Conservation (phyloP, 108 stramenopile genomes). For the Fragilaria crotonensis region DNA sequence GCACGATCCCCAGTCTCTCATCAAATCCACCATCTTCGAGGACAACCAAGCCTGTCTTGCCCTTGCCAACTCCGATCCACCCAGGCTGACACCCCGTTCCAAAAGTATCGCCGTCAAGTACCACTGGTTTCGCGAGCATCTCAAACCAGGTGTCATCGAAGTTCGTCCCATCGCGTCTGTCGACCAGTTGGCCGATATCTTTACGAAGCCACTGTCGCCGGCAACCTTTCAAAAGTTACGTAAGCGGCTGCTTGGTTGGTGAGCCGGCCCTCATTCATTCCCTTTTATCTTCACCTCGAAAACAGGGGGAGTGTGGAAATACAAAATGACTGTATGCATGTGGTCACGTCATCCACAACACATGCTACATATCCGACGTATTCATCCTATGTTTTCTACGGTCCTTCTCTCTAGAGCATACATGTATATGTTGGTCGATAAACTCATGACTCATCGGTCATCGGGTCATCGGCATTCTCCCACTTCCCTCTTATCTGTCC, state of each 20-base stretch:
- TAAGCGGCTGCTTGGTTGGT: slow-evolving; percentile 28
- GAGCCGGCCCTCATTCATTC: too few relatives aligned
- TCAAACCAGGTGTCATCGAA: not conserved
- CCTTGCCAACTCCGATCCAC: slow-evolving; percentile 9
- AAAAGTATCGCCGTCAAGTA: slow-evolving; percentile 31
- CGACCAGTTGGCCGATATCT: slow-evolving; percentile 24
- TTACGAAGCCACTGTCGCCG: slow-evolving; percentile 33
- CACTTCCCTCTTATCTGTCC: too few relatives aligned
- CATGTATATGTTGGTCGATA: too few relatives aligned
- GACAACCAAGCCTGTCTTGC: slow-evolving; percentile 28
- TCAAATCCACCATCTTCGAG: not conserved
- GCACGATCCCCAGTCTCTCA: not conserved
- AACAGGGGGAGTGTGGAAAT: not conserved
- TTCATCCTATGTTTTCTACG: too few relatives aligned
- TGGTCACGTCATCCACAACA: too few relatives aligned
- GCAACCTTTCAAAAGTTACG: slow-evolving; percentile 5
- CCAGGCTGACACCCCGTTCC: slow-evolving; percentile 20
- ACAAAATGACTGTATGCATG: too few relatives aligned
- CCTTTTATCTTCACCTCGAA: not conserved
- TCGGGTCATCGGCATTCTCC: too few relatives aligned
- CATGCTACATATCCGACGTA: too few relatives aligned
- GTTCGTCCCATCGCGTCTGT: slow-evolving; percentile 2
- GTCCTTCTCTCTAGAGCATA: too few relatives aligned
- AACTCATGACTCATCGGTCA: too few relatives aligned
- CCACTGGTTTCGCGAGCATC: slow-evolving; percentile 25